Evolutionary conservation across 1,139 yeast species (phyloP).

Genomic region (Pichia sp.): DNA sequence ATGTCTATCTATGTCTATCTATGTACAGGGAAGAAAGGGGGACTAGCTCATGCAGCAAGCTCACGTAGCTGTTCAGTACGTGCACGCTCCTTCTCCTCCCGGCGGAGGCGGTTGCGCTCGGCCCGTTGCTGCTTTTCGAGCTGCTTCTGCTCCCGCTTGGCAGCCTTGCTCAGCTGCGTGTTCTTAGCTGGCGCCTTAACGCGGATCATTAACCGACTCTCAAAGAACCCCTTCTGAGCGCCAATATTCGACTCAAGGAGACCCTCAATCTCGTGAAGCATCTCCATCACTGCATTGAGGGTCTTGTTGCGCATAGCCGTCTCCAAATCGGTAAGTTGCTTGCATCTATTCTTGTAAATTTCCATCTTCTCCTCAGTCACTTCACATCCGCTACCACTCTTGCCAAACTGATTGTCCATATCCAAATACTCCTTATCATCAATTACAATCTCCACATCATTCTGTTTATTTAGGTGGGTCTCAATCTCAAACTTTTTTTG

Average conservation of each 20-base stretch:
- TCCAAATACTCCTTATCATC: slow-evolving; percentile 25
- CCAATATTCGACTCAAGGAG: slow-evolving; percentile 2
- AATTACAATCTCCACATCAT: slow-evolving; percentile 31
- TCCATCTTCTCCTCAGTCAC: slow-evolving; percentile 3
- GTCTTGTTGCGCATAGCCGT: slow-evolving; percentile 17
- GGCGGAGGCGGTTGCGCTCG: slow-evolving; percentile 15
- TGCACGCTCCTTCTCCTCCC: slow-evolving; percentile 14
- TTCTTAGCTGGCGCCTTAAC: slow-evolving; percentile 14
- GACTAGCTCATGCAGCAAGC: slow-evolving; percentile 1
- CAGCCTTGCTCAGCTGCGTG: slow-evolving; percentile 10
- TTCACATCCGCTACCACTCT: not conserved
- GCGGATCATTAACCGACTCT: slow-evolving; percentile 15
- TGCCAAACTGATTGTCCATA: slow-evolving; percentile 11
- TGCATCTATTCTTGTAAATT: slow-evolving; percentile 2
- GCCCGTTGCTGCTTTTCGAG: slow-evolving; percentile 20
- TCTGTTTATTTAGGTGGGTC: slow-evolving; percentile 32
- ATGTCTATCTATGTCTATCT: no score
- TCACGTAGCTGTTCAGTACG: slow-evolving; percentile 8
- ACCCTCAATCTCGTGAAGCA: slow-evolving; percentile 7
- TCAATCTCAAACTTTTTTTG: slow-evolving; percentile 39
- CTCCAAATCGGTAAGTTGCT: slow-evolving; percentile 20
- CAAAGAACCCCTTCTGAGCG: slow-evolving; percentile 15
- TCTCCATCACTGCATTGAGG: slow-evolving; percentile 10
- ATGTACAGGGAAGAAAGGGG: no score
- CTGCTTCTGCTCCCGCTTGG: slow-evolving; percentile 19